These are phyloP conservation scores for Neonectria ditissima DNA, from an alignment of 2,329 filamentous ascomycete species.

Conservation along the genomic window DNA sequence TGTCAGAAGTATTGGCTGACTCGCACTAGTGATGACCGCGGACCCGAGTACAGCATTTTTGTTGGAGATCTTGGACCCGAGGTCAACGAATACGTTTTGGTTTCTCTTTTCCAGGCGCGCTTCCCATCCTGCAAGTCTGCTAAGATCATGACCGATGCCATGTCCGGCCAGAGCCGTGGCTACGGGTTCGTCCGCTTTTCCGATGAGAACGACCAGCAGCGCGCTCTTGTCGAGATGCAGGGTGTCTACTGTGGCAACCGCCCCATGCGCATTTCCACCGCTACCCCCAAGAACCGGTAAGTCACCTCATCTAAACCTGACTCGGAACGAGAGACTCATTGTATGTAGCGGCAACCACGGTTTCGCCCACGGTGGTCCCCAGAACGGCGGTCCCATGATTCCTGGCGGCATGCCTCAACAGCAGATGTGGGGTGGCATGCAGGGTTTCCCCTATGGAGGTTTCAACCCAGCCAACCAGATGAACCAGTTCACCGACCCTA, in stretches of 20 bases:
- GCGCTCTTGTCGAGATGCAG: slow-evolving; percentile 97
- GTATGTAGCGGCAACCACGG: slow-evolving; percentile 52
- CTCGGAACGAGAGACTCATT: slow-evolving; percentile 21
- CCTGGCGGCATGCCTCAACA: slow-evolving; percentile 56
- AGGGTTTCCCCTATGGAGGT: slow-evolving; percentile 54
- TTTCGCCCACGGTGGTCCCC: slow-evolving; percentile 57
- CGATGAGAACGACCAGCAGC: slow-evolving; percentile 95
- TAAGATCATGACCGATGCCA: slow-evolving; percentile 99
- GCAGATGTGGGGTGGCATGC: slow-evolving; percentile 56
- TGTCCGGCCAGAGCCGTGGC: slow-evolving; percentile 95
- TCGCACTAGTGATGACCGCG: slow-evolving; percentile 85
- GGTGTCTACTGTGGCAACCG: slow-evolving; percentile 99
- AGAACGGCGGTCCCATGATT: slow-evolving; percentile 60
- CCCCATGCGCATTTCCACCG: slow-evolving; percentile 98
- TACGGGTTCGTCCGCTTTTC: slow-evolving; percentile 99
- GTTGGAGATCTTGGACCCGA: slow-evolving; percentile 97
- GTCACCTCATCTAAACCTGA: slow-evolving; percentile 28
- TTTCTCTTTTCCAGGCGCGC: slow-evolving; percentile 95
- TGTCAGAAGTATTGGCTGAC: slow-evolving; percentile 6
- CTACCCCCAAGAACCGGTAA: slow-evolving; percentile 91
- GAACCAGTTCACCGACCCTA: slow-evolving; percentile 99
- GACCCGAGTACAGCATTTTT: slow-evolving; percentile 96
- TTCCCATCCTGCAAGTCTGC: slow-evolving; percentile 98
- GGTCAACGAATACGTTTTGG: slow-evolving; percentile 97
- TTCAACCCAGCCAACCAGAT: slow-evolving; percentile 71